Conservation (phyloP, 2,329 filamentous ascomycete species). For the Trichophyton schoenleinii region DNA sequence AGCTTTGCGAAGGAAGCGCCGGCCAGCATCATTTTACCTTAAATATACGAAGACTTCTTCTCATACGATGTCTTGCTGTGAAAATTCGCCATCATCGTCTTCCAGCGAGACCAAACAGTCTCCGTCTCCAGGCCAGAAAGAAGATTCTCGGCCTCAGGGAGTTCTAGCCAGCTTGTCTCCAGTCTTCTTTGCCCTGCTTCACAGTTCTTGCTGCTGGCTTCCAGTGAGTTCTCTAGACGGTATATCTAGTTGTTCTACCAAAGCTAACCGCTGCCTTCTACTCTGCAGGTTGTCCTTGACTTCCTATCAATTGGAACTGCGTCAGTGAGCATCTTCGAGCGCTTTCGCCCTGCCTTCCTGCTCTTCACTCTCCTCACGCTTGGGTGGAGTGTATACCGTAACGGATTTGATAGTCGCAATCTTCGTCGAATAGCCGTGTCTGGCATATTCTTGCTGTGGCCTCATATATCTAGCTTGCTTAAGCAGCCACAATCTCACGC, state of each 20-base stretch:
- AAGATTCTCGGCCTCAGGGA: not conserved
- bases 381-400: slow-evolving; percentile 8
- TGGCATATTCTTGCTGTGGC: slow-evolving; percentile 10
- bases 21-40: not conserved
- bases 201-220: slow-evolving; percentile 14
- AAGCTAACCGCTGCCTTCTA: not conserved
- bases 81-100: not conserved
- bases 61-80: not conserved
- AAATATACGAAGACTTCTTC: not conserved
- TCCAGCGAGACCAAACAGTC: not conserved
- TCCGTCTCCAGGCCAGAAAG: not conserved
- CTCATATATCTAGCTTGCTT: slow-evolving; percentile 5
- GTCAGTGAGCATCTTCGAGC: slow-evolving; percentile 8
- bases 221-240: slow-evolving; percentile 6
- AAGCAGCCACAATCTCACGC: not conserved
- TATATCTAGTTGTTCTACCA: not conserved
- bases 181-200: slow-evolving; percentile 11
- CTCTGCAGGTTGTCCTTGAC: slow-evolving; percentile 10
- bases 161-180: slow-evolving; percentile 7
- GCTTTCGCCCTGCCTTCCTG: slow-evolving; percentile 10
- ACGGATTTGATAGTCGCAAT: slow-evolving; percentile 9
- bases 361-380: slow-evolving; percentile 11
- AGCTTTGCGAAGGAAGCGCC: not conserved
- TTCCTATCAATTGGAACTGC: slow-evolving; percentile 13
- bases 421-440: slow-evolving; percentile 10